A percentile compares a stretch with the other conserved stretches of the same genome.
Evolutionary conservation across 371 early-diverging fungal genomes (phyloP).

Genomic region (Actinomortierella wolfii): DNA sequence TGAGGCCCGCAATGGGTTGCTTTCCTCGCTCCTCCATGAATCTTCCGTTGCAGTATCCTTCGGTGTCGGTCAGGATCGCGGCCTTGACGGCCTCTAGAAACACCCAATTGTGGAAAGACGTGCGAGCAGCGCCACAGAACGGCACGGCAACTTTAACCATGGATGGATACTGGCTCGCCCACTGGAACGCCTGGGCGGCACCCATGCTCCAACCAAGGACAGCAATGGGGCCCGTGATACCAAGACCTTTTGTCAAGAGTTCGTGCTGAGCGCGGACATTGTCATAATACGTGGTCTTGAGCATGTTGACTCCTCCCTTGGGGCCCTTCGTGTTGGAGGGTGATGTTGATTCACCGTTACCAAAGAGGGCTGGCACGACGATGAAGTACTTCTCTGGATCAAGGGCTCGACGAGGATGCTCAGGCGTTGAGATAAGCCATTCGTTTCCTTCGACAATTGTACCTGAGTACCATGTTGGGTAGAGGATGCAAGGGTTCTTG

Average conservation of each 20-base stretch:
- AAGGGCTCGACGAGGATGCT: conserved; percentile 13
- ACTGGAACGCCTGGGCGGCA: conserved; percentile 18
- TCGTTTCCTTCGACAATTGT: conserved; percentile 18
- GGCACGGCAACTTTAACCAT: conserved; percentile 22
- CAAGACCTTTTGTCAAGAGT: conserved; percentile 15
- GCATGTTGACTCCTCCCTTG: conserved; percentile 23
- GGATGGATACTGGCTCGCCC: conserved; percentile 20
- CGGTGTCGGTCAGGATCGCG: conserved; percentile 14
- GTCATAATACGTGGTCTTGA: conserved; percentile 21
- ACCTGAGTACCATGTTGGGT: conserved; percentile 21
- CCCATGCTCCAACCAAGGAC: conserved; percentile 28
- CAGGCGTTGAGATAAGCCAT: conserved; percentile 13
- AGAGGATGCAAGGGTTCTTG: conserved; percentile 11
- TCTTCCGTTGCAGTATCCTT: conserved; percentile 15
- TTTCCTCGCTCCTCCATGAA: conserved; percentile 17
- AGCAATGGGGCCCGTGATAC: conserved; percentile 10
- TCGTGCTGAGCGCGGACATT: conserved; percentile 18
- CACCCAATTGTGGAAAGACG: conserved; percentile 23
- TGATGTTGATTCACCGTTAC: conserved; percentile 27
- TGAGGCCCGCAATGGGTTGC: conserved; percentile 16
- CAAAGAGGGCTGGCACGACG: conserved; percentile 23
- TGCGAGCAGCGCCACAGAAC: conserved; percentile 22
- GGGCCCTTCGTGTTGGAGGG: conserved; percentile 21
- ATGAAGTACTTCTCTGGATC: conserved; percentile 22
- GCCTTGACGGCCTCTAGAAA: conserved; percentile 22